Evolutionary conservation across 2,329 filamentous ascomycete genomes (phyloP).

Genomic region (Penicillium griseofulvum): DNA sequence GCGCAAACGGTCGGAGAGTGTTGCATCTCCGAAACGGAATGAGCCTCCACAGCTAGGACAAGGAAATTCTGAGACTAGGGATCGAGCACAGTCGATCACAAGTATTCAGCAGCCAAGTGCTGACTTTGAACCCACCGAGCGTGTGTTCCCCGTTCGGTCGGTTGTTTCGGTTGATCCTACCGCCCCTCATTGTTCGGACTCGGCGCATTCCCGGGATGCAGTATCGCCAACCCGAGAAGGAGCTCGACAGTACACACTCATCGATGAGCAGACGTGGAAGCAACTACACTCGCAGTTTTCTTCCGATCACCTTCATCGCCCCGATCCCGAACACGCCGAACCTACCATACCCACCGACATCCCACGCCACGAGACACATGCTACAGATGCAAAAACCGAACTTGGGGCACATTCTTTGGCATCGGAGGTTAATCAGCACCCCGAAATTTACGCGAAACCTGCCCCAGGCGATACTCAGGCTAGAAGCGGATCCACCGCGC

Average conservation of each 20-base stretch:
- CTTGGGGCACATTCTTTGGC: conserved; percentile 22
- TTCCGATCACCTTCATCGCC: not conserved
- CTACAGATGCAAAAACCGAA: conserved; percentile 12
- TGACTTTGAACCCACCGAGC: conserved; percentile 46
- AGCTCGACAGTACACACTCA: conserved; percentile 28
- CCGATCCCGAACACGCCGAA: not conserved
- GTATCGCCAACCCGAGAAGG: conserved; percentile 25
- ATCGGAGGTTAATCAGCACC: conserved; percentile 17
- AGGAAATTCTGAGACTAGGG: conserved; percentile 7
- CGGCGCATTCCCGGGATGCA: not conserved
- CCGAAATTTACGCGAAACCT: conserved; percentile 16
- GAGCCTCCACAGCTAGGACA: not conserved
- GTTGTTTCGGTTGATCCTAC: conserved; percentile 57
- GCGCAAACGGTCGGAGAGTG: not conserved
- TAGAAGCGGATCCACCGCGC: conserved; percentile 6
- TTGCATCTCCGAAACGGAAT: not conserved
- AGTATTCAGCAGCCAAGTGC: conserved; percentile 3
- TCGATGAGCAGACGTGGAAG: conserved; percentile 28
- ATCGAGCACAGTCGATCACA: conserved; percentile 19
- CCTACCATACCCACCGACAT: conserved; percentile 13
- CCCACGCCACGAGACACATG: conserved; percentile 15
- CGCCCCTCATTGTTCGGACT: not conserved
- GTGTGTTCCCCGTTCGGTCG: conserved; percentile 75
- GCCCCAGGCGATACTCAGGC: conserved; percentile 9
- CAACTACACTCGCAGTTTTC: conserved; percentile 14